These are phyloP conservation scores for Kwoniella bestiolae DNA, from an alignment of 768 basidiomycete species.

Conservation along the genomic window DNA sequence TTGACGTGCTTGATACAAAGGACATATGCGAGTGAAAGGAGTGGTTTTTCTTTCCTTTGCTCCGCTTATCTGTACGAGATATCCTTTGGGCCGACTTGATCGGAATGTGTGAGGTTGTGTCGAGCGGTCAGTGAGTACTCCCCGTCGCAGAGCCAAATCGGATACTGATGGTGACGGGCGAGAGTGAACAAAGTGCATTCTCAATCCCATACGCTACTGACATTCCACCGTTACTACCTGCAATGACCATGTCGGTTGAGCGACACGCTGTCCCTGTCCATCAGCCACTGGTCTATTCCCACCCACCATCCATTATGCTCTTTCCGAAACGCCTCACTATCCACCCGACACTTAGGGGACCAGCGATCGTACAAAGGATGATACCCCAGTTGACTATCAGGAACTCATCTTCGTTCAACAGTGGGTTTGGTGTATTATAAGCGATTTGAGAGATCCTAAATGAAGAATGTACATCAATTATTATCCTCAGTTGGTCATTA, in stretches of 20 bases:
- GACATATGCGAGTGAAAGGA: too few species aligned
- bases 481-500: not conserved
- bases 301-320: constrained; percentile 36
- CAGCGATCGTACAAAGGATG: constrained; percentile 64
- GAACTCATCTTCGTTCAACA: constrained; percentile 60
- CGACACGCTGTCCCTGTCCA: not conserved
- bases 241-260: not conserved
- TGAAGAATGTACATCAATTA: not conserved
- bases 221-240: too few species aligned
- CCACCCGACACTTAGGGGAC: constrained; percentile 58
- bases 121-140: too few species aligned
- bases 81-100: too few species aligned
- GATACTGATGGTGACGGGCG: too few species aligned
- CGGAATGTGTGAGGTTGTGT: too few species aligned
- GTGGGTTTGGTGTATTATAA: constrained; percentile 31
- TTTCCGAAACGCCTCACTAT: constrained; percentile 39
- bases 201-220: too few species aligned
- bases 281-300: constrained; percentile 19
- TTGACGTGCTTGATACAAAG: too few species aligned
- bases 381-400: constrained; percentile 68
- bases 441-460: constrained; percentile 61
- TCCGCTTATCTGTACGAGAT: too few species aligned
- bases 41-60: too few species aligned
- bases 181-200: too few species aligned
- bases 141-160: too few species aligned